Percentiles rank a stretch among this genome's conserved stretches.
These are phyloP conservation scores for Annulohypoxylon maeteangense DNA, from an alignment of 495 filamentous ascomycete species.

Conservation along the genomic window DNA sequence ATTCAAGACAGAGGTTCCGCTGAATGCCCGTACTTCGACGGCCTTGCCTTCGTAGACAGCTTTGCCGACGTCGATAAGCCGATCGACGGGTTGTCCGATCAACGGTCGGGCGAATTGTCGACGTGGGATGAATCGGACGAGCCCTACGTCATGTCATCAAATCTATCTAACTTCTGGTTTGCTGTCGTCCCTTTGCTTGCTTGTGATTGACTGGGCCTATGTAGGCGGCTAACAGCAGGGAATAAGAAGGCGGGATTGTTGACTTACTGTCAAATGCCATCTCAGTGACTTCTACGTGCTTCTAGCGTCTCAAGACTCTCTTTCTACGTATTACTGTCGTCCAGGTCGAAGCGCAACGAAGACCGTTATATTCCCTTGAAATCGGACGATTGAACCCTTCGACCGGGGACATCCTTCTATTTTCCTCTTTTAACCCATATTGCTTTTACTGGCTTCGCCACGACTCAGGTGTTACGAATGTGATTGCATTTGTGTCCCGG, in stretches of 20 bases:
- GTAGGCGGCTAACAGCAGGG: not conserved
- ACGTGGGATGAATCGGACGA: slow-evolving; percentile 69
- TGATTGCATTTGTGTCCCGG: not conserved
- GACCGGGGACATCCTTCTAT: not conserved
- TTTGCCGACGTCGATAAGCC: slow-evolving; percentile 63
- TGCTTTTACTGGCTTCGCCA: not conserved
- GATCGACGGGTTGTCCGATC: slow-evolving; percentile 67
- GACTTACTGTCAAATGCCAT: slow-evolving; percentile 6
- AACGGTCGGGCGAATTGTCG: slow-evolving; percentile 61
- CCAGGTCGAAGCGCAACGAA: not conserved
- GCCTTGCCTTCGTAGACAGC: slow-evolving; percentile 65
- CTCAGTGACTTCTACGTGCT: not conserved
- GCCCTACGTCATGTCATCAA: slow-evolving; percentile 51
- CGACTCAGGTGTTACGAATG: not conserved
- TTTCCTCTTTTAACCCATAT: not conserved
- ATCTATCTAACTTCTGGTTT: not conserved
- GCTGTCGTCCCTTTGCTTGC: not conserved
- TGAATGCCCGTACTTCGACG: slow-evolving; percentile 65
- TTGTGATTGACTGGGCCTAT: not conserved
- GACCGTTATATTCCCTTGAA: not conserved
- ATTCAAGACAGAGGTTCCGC: slow-evolving; percentile 64
- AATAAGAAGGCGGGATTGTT: not conserved
- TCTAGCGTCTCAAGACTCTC: not conserved
- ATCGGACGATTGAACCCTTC: not conserved
- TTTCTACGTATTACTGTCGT: not conserved